phyloP scores from a whole-genome alignment of 352 stramenopile genomes.

The Phytophthora boehmeriae region DNA sequence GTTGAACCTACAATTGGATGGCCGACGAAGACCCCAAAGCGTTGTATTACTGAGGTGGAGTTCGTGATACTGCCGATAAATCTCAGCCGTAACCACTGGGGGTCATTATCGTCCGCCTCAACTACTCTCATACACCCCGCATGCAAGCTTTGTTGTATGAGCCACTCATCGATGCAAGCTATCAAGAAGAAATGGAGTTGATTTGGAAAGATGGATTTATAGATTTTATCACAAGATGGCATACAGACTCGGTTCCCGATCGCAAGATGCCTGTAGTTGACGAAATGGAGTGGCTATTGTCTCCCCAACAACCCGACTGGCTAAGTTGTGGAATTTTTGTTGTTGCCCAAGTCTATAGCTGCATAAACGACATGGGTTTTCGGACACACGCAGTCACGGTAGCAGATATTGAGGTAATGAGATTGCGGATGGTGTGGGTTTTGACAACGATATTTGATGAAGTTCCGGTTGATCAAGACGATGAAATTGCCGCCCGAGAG shows the following conservation, averaged over 20 bases:
- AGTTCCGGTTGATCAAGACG: neutral
- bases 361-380: neutral
- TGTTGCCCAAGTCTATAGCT: neutral
- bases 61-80: constrained; percentile 11
- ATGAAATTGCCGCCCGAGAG: neutral
- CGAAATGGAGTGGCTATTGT: neutral
- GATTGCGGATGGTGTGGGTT: neutral
- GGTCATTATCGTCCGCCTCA: constrained; percentile 6
- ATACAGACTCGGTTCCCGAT: neutral
- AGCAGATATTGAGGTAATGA: neutral
- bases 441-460: neutral
- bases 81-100: constrained; percentile 14
- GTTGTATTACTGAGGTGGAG: neutral
- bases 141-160: no score
- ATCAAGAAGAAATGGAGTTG: constrained; percentile 4
- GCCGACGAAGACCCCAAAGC: neutral
- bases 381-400: neutral
- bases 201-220: neutral
- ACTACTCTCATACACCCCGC: constrained; percentile 3
- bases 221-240: neutral
- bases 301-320: neutral
- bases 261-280: neutral
- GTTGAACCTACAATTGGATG: neutral
- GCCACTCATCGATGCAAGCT: constrained; percentile 6
- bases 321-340: neutral